Evolutionary conservation across 441 rosid genomes (phyloP).

Genomic region (Pelargonium australe): DNA sequence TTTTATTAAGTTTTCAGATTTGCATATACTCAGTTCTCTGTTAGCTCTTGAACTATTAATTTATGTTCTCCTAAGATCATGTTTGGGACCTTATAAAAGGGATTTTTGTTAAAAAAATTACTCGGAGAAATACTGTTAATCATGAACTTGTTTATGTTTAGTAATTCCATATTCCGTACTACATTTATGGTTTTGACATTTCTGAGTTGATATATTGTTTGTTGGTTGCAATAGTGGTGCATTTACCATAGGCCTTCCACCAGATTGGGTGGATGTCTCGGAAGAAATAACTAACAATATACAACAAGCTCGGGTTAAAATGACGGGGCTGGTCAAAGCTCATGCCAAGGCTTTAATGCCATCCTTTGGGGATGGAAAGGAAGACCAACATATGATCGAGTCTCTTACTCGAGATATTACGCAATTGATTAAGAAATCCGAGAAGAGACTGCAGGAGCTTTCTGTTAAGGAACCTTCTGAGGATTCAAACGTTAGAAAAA

Average conservation of each 20-base stretch:
- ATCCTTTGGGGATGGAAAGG: slow-evolving; percentile 1
- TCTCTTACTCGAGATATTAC: slow-evolving; percentile 2
- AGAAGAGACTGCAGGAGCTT: slow-evolving; percentile 7
- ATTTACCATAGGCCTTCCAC: slow-evolving; percentile 3
- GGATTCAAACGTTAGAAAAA: neutral
- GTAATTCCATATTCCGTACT: too few relatives aligned
- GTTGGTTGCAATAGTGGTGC: slow-evolving; percentile 6
- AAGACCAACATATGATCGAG: slow-evolving; percentile 7
- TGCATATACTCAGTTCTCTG: neutral
- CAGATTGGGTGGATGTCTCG: slow-evolving; percentile 6
- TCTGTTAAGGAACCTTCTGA: neutral
- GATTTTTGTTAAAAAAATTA: neutral
- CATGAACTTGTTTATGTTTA: neutral
- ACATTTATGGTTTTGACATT: neutral
- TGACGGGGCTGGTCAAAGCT: slow-evolving; percentile 1
- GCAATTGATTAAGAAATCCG: neutral
- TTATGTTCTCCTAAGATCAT: neutral
- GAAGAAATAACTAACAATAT: slow-evolving; percentile 7
- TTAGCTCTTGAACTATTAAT: neutral
- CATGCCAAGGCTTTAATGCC: slow-evolving; percentile 9
- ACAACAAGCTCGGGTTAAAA: slow-evolving; percentile 5
- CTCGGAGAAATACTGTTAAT: neutral
- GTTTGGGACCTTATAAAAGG: neutral
- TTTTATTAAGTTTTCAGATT: neutral
- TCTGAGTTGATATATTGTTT: neutral